Percentiles rank a stretch among this genome's conserved stretches.
Evolutionary conservation across 2,329 filamentous ascomycete species (phyloP).

Genomic region (Botrytis tulipae): DNA sequence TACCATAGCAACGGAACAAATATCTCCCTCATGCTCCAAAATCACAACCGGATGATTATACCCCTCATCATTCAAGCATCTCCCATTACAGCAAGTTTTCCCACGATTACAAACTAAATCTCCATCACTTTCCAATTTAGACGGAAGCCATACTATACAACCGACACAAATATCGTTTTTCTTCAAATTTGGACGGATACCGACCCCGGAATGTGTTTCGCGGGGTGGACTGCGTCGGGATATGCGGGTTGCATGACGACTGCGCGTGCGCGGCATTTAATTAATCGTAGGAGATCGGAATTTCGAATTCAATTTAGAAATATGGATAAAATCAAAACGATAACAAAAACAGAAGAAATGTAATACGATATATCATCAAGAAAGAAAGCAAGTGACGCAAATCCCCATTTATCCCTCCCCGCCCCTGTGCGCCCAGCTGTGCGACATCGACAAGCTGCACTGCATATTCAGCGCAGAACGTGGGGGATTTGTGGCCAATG

Average conservation of each 20-base stretch:
- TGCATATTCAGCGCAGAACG: neutral
- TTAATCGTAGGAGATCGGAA: neutral
- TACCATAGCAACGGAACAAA: slow-evolving; percentile 3
- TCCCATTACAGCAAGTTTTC: neutral
- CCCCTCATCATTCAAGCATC: neutral
- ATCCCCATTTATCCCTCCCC: neutral
- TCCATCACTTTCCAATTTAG: neutral
- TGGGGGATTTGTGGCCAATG: neutral
- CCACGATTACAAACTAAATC: neutral
- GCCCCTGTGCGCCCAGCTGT: neutral
- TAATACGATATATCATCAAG: neutral
- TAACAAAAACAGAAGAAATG: too few species aligned
- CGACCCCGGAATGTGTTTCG: neutral
- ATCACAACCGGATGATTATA: slow-evolving; percentile 10
- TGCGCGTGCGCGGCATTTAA: slow-evolving; percentile 9
- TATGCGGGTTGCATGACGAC: slow-evolving; percentile 1
- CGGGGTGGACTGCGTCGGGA: neutral
- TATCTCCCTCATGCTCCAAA: neutral
- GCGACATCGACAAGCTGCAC: neutral
- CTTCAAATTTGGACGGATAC: neutral
- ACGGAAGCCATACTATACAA: slow-evolving; percentile 13
- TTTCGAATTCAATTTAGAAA: neutral
- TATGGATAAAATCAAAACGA: neutral
- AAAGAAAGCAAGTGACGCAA: neutral
- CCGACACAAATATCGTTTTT: neutral